These are phyloP conservation scores for Trichoderma koningiopsis DNA, from an alignment of 2,329 filamentous ascomycete genomes.

Conservation along the genomic window DNA sequence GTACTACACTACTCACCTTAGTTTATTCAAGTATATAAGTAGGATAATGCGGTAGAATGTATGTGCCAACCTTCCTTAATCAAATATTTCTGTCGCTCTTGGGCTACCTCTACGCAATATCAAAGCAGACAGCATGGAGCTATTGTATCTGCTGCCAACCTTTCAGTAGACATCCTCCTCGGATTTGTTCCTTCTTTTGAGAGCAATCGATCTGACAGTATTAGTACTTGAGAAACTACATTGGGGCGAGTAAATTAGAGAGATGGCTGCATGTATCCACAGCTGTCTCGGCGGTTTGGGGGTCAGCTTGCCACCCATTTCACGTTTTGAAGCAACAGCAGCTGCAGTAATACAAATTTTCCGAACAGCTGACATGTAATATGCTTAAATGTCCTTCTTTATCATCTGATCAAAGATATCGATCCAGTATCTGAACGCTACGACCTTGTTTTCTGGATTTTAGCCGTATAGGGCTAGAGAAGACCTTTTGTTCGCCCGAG, in stretches of 20 bases:
- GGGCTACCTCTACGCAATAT: background rate
- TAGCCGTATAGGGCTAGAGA: no score
- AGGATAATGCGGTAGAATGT: no score
- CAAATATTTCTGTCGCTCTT: background rate
- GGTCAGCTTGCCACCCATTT: background rate
- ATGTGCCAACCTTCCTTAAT: background rate
- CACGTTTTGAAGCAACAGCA: background rate
- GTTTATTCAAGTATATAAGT: background rate
- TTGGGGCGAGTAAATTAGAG: background rate
- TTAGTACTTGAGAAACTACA: background rate
- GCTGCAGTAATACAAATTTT: background rate
- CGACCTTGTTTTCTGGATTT: background rate
- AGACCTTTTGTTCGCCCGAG: no score
- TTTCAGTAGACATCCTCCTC: background rate
- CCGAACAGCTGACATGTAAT: background rate
- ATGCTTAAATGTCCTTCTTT: background rate
- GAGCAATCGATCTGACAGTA: background rate
- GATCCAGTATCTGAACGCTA: background rate
- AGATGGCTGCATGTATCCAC: background rate
- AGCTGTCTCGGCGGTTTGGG: background rate
- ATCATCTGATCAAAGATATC: background rate
- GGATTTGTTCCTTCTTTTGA: background rate
- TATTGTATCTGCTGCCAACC: no score
- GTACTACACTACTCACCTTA: background rate
- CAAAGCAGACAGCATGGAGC: background rate